phyloP scores from a whole-genome alignment of 768 basidiomycete species.

The Austroboletus festivus region DNA sequence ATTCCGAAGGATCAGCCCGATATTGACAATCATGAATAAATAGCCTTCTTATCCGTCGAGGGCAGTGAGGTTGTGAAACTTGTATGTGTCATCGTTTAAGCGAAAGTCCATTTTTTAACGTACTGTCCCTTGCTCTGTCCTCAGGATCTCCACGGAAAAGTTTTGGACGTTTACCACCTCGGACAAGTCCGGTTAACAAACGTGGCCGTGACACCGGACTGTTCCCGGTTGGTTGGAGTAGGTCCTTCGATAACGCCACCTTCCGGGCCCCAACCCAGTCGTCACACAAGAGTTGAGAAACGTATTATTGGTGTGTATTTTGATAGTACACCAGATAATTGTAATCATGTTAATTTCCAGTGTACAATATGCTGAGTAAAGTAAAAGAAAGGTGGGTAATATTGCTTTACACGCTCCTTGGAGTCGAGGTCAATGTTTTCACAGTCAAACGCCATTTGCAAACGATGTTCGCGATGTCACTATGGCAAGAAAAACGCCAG shows the following conservation, averaged over 20 bases:
- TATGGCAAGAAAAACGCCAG: conserved; percentile 41
- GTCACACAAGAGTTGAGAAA: conserved; percentile 49
- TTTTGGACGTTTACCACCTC: conserved; percentile 42
- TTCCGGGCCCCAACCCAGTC: conserved; percentile 44
- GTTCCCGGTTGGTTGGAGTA: conserved; percentile 45
- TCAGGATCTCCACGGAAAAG: conserved; percentile 46
- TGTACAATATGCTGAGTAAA: conserved; percentile 45
- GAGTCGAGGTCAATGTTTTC: conserved; percentile 9
- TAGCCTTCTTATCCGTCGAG: conserved; percentile 54
- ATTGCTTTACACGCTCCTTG: not conserved
- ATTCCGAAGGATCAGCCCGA: conserved; percentile 3
- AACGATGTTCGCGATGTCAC: conserved; percentile 54
- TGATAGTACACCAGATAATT: not conserved
- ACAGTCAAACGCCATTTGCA: conserved; percentile 52
- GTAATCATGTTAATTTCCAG: conserved; percentile 24
- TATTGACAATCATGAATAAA: conserved; percentile 22
- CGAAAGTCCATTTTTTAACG: conserved; percentile 13
- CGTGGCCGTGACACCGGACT: conserved; percentile 48
- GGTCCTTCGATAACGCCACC: conserved; percentile 43
- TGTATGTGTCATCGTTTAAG: conserved; percentile 26
- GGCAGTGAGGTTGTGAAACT: conserved; percentile 45
- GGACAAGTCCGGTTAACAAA: conserved; percentile 47
- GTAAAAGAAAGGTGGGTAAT: conserved; percentile 42
- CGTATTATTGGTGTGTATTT: conserved; percentile 45
- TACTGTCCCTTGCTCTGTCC: conserved; percentile 4